Conservation (phyloP, 1,284 basidiomycete genomes). For the Peniophora sp. region DNA sequence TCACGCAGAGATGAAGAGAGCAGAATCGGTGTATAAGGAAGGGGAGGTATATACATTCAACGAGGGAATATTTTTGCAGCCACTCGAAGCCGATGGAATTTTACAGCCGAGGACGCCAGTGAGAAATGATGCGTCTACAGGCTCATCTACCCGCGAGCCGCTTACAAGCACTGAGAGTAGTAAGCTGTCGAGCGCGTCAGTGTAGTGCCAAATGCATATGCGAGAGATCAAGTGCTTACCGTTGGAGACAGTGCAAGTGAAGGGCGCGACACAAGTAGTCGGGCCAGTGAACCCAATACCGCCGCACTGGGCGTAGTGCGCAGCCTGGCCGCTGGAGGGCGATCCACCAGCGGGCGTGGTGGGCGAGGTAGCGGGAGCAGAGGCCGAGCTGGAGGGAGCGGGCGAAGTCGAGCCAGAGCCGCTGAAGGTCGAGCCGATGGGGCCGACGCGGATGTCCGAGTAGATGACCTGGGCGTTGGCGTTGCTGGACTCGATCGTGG, state of each 20-base stretch:
- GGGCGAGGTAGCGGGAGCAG: not conserved
- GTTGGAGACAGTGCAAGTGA: not conserved
- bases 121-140: no score
- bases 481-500: conserved; percentile 33
- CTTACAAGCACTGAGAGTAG: not conserved
- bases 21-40: no score
- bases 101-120: no score
- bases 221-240: not conserved
- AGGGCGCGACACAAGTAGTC: not conserved
- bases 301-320: not conserved
- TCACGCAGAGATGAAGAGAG: no score
- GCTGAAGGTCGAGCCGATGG: conserved; percentile 41
- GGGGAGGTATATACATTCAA: no score
- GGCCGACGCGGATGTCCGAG: conserved; percentile 52
- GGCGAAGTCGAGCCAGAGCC: not conserved
- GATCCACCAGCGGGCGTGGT: not conserved
- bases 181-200: not conserved
- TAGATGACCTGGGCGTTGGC: conserved; percentile 37
- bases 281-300: not conserved
- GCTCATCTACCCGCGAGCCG: no score
- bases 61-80: no score
- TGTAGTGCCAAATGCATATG: no score
- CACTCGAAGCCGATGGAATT: no score
- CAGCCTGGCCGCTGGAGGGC: not conserved
- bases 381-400: not conserved